Base-by-base conservation (phyloP, 306 rosid species). In the Castanopsis chinensis region DNA sequence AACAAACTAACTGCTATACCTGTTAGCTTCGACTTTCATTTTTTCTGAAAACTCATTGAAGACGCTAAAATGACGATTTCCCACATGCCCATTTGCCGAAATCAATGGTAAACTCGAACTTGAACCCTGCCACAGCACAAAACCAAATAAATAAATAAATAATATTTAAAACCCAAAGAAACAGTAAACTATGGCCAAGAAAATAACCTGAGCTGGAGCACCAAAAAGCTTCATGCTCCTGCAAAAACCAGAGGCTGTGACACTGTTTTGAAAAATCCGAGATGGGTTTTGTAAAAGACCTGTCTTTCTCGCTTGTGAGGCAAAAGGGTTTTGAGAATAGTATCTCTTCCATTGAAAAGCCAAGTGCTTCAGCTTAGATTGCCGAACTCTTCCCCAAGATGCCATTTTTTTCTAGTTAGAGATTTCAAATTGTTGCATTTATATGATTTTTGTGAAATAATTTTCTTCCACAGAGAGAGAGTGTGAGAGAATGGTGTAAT, bases 31-130 rank as follows among this genome's bases (percentile, higher is more conserved):
- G 73, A 91, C 97, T 87, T 88, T 90, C 70, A 95, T 55, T 79
- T 91, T 79, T 86, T 88, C 81, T 5, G 99, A 93, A 76, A 93
- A 93, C 55, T 91, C 96, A 69, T 91, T 90, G 88, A 96, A 93
- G 49, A 88, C 93, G 55, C 92, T 89, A 77, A 85, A 91, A 21
- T 80, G 81, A 74, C 91, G 92, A 84, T 77, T 82, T 35, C 58
- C 79, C 27, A 33, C 67, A 74, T 70, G 81, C 51, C 88, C 80
- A 69, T 88, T 83, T 12, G 85, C 78, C 52, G 85, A 58, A 70
- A 79, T 78, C 87, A 83, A 85, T 64, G 79, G 78, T 23, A 85
- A 72, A 76, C 89, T 87, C 78, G 83, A 9, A 70, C 80, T 80
- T 49, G 83, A 81, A 55, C 55, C 87, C 98, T 92, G 70, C 69